Evolutionary conservation across 345 rosid genomes (phyloP), one percentile per base, ranked within the genome.

Genomic region (Populus davidiana): DNA sequence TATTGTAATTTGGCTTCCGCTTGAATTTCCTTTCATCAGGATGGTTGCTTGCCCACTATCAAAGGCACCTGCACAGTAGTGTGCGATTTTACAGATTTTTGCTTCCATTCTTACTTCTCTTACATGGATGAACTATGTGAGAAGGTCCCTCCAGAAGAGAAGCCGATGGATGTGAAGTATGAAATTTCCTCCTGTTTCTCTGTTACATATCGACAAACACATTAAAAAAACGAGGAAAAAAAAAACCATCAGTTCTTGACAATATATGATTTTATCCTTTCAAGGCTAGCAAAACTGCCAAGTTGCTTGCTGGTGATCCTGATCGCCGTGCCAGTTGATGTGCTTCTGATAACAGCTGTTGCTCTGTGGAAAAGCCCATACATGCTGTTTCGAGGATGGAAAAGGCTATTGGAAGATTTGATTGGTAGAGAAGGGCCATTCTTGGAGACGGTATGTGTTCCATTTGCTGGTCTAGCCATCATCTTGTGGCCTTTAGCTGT

Each of bases 371-470:
- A 90, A 86, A 91, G 95, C 77, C 98, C 97, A 1, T 90, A 81
- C 71, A 93, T 92, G 98, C 77, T 93, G 80, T 84, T 91, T 69
- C 87, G 47, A 86, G 98, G 97, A 73, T 93, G 97, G 97, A 93
- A 88, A 85, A 87, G 97, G 85, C 86, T 92, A 11, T 74, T 94
- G 29, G 97, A 94, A 82, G 97, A 94, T 80, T 84, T 93, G 84
- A 86, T 93, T 50, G 97, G 98, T 29, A 78, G 97, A 81, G 97
- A 94, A 77, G 97, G 98, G 36, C 97, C 97, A 0, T 94, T 94
- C 83, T 77, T 91, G 87, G 97, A 94, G 85, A 91, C 89, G 0
- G 92, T 88, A 0, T 94, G 98, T 79, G 95, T 93, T 79, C 97
- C 97, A 25, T 92, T 94, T 85, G 97, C 98, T 7, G 95, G 92